phyloP scores from a whole-genome alignment of 371 early-diverging fungal genomes.

The Mucor sp. region DNA sequence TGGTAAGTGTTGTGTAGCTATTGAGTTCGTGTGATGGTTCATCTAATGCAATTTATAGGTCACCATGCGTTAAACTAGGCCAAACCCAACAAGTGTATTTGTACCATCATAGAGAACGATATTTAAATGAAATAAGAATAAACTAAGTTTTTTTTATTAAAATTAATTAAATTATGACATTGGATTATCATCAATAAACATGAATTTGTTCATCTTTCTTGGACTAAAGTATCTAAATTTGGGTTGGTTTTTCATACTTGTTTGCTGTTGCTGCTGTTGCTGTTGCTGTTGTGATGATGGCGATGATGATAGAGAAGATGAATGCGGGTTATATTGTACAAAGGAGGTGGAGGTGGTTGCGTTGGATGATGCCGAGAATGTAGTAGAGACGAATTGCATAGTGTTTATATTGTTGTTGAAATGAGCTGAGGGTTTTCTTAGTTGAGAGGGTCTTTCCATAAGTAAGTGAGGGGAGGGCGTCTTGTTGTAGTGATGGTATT shows the following conservation, averaged over 20 bases:
- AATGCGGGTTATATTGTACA: conserved; percentile 13
- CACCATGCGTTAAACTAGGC: conserved; percentile 17
- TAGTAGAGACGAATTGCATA: conserved; percentile 6
- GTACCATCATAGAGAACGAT: not conserved
- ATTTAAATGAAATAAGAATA: not conserved
- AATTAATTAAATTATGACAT: conserved; percentile 11
- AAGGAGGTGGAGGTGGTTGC: conserved; percentile 1
- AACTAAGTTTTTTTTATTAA: conserved; percentile 4
- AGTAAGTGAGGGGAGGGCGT: not conserved
- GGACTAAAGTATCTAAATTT: conserved; percentile 54
- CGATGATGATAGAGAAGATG: conserved; percentile 4
- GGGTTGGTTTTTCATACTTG: conserved; percentile 30
- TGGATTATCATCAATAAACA: conserved; percentile 52
- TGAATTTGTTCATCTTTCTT: conserved; percentile 49
- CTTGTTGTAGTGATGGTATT: not conserved
- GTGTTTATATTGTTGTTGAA: not conserved
- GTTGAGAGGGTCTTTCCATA: not conserved
- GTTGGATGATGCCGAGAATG: not conserved
- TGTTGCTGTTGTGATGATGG: not conserved
- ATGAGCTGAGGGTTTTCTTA: not conserved
- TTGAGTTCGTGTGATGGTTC: not conserved
- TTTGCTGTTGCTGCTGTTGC: not conserved
- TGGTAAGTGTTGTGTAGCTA: conserved; percentile 46
- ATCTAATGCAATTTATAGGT: not conserved
- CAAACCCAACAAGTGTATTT: not conserved